These are phyloP conservation scores for Umbelopsis sp. DNA, from an alignment of 371 early-diverging fungal genomes.

Conservation along the genomic window DNA sequence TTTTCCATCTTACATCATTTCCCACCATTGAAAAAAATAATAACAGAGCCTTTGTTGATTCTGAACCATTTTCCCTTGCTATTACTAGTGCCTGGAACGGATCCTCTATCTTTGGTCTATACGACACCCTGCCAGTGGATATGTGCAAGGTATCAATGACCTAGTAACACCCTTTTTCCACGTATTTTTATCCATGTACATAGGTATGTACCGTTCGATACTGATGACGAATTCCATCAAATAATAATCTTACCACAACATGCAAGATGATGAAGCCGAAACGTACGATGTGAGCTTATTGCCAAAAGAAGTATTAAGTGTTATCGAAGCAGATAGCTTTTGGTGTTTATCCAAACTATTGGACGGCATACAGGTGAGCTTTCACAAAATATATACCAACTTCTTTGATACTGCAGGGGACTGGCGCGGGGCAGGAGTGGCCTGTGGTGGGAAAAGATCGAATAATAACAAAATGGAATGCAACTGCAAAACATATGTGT, in stretches of 20 bases:
- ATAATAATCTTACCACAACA: background rate
- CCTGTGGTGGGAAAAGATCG: background rate
- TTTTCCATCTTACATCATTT: background rate
- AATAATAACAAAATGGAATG: background rate
- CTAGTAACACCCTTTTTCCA: constrained; percentile 94
- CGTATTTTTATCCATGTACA: constrained; percentile 82
- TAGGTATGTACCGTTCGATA: constrained; percentile 35
- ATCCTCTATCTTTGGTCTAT: constrained; percentile 97
- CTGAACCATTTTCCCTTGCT: constrained; percentile 9
- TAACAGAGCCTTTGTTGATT: background rate
- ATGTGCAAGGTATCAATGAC: constrained; percentile 99
- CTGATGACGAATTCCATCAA: background rate
- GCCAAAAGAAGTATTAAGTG: constrained; percentile 59
- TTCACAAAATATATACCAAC: constrained; percentile 4
- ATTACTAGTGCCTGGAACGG: constrained; percentile 77
- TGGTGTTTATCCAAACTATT: constrained; percentile 95
- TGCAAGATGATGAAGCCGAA: constrained; percentile 68
- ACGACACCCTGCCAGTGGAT: constrained; percentile 97
- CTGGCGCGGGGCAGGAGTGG: constrained; percentile 17
- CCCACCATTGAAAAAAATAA: background rate
- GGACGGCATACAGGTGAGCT: constrained; percentile 88
- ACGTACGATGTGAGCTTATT: constrained; percentile 64
- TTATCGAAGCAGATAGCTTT: constrained; percentile 93
- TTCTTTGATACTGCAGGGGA: constrained; percentile 17
- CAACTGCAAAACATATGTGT: background rate